Evolutionary conservation across 78 protist genomes (phyloP).

Genomic region (Acrasis kona): DNA sequence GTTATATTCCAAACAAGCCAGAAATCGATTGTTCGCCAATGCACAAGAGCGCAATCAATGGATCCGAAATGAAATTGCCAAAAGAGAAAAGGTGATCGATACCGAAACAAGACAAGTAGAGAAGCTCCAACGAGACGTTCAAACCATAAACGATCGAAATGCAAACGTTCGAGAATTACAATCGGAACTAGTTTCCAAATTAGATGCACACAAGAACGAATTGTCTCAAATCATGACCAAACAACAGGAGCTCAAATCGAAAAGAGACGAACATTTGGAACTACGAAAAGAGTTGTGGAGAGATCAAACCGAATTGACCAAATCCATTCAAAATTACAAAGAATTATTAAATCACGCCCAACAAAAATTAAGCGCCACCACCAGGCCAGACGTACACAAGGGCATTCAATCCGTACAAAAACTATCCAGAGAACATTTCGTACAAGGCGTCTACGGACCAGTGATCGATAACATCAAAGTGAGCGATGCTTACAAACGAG

Average conservation of each 20-base stretch:
- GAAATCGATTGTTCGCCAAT: not conserved
- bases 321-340: not conserved
- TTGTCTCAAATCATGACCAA: too few relatives aligned
- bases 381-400: not conserved
- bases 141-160: too few relatives aligned
- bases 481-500: slow-evolving; percentile 31
- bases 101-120: too few relatives aligned
- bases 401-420: slow-evolving; percentile 2
- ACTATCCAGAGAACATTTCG: not conserved
- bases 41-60: not conserved
- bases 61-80: not conserved
- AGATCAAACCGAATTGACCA: not conserved
- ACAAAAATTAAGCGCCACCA: not conserved
- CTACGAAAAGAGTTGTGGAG: not conserved
- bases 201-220: too few relatives aligned
- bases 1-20: not conserved
- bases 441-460: slow-evolving; percentile 76
- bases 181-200: too few relatives aligned
- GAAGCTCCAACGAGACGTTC: too few relatives aligned
- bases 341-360: not conserved
- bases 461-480: slow-evolving; percentile 70
- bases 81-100: too few relatives aligned
- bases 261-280: not conserved
- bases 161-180: too few relatives aligned
- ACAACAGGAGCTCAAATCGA: too few relatives aligned